phyloP scores from a whole-genome alignment of 805 yeast genomes.

The Spencermartinsiella europaea region DNA sequence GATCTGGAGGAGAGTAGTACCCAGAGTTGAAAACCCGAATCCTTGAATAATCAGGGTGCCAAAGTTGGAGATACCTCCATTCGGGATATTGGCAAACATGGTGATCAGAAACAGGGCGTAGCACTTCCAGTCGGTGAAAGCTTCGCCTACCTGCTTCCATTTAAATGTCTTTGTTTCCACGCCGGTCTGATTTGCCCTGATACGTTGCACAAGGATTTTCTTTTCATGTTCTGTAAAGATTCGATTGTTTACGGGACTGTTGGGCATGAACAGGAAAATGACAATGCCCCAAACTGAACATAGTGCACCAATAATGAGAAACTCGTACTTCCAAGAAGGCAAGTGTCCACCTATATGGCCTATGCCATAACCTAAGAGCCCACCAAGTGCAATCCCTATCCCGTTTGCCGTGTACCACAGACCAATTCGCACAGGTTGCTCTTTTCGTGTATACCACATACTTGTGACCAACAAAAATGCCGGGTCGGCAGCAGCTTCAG shows the following conservation, averaged over 20 bases:
- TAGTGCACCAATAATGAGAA: slow-evolving; percentile 53
- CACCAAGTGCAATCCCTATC: slow-evolving; percentile 29
- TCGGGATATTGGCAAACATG: slow-evolving; percentile 41
- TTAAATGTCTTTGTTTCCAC: slow-evolving; percentile 53
- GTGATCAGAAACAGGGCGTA: slow-evolving; percentile 38
- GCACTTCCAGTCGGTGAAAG: slow-evolving; percentile 44
- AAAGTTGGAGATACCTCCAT: slow-evolving; percentile 52
- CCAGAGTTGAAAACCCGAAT: slow-evolving; percentile 40
- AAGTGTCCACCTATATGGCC: slow-evolving; percentile 21
- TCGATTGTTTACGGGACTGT: slow-evolving; percentile 41
- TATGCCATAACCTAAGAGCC: slow-evolving; percentile 21
- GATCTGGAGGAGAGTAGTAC: slow-evolving; percentile 41
- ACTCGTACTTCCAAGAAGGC: slow-evolving; percentile 58
- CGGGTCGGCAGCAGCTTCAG: slow-evolving; percentile 31
- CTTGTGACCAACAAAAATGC: slow-evolving; percentile 54
- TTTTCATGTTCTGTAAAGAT: slow-evolving; percentile 28
- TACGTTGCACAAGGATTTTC: slow-evolving; percentile 45
- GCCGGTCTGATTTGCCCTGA: slow-evolving; percentile 52
- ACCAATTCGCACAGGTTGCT: slow-evolving; percentile 49
- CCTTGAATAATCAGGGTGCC: slow-evolving; percentile 41
- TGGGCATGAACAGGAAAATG: slow-evolving; percentile 50
- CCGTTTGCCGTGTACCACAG: slow-evolving; percentile 32
- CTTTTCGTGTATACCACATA: slow-evolving; percentile 49
- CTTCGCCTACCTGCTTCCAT: slow-evolving; percentile 49
- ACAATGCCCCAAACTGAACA: slow-evolving; percentile 49